Percentiles rank a stretch among this genome's conserved stretches.
Evolutionary conservation across 2,329 filamentous ascomycete species (phyloP).

Genomic region (Aspergillus neoniger): DNA sequence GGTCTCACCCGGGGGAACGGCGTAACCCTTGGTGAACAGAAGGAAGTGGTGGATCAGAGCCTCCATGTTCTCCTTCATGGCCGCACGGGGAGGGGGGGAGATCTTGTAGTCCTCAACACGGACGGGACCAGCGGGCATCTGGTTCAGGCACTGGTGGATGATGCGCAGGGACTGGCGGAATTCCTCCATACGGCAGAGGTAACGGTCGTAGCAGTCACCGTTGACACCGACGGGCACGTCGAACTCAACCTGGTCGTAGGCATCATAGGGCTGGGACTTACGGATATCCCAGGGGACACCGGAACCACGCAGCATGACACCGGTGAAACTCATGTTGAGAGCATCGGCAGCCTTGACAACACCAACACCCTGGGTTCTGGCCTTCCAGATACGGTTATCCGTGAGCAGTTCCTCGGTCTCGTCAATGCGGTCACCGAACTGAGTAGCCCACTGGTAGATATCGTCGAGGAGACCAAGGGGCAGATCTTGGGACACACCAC

Average conservation of each 20-base stretch:
- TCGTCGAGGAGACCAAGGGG: constrained; percentile 93
- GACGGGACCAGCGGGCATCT: constrained; percentile 94
- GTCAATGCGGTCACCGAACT: constrained; percentile 97
- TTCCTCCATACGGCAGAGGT: constrained; percentile 99
- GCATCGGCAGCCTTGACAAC: constrained; percentile 89
- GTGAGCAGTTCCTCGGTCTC: constrained; percentile 98
- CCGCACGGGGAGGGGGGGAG: constrained; percentile 87
- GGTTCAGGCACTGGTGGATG: constrained; percentile 97
- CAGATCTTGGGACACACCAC: constrained; percentile 94
- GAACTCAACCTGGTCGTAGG: constrained; percentile 97
- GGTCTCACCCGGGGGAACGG: constrained; percentile 94
- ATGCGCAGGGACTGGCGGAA: constrained; percentile 98
- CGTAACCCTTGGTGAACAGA: constrained; percentile 97
- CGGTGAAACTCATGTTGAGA: constrained; percentile 94
- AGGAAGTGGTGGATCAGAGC: constrained; percentile 99
- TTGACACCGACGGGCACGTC: constrained; percentile 95
- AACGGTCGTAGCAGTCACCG: constrained; percentile 98
- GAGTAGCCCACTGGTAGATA: constrained; percentile 99
- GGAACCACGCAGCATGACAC: constrained; percentile 96
- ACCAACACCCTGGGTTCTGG: constrained; percentile 85
- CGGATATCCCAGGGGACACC: constrained; percentile 95
- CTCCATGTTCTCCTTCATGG: constrained; percentile 99
- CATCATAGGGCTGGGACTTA: constrained; percentile 96
- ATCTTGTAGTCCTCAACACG: constrained; percentile 99
- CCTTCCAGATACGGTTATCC: constrained; percentile 99